Percentiles rank a stretch among this genome's conserved stretches.
Evolutionary conservation across 2,329 filamentous ascomycete genomes (phyloP).

Genomic region (Stachybotrys chartarum): DNA sequence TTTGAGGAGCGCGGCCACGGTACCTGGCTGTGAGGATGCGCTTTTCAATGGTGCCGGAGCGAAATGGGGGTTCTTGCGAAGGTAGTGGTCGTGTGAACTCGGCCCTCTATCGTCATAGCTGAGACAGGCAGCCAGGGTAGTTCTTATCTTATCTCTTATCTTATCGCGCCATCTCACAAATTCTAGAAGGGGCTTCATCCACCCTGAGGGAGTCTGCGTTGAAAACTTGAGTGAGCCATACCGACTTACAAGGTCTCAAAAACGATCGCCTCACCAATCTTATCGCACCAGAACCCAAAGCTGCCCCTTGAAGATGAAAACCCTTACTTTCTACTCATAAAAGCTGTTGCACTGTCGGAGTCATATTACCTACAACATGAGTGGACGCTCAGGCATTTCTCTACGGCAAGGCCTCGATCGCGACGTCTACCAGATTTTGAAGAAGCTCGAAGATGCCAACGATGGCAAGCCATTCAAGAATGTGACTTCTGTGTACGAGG

Average conservation of each 20-base stretch:
- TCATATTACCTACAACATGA: background rate
- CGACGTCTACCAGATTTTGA: slow-evolving; percentile 73
- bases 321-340: no score
- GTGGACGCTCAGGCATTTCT: background rate
- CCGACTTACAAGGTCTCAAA: no score
- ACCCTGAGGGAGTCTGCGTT: no score
- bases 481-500: slow-evolving; percentile 62
- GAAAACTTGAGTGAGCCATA: no score
- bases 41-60: background rate
- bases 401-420: slow-evolving; percentile 43
- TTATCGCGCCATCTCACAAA: background rate
- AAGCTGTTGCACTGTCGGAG: no score
- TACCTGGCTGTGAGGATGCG: background rate
- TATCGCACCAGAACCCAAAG: no score
- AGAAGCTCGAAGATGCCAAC: slow-evolving; percentile 65
- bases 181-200: no score
- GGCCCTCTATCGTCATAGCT: background rate
- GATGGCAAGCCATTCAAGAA: slow-evolving; percentile 41
- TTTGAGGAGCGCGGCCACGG: slow-evolving; percentile 5
- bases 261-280: no score
- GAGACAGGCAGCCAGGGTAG: background rate
- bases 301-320: no score
- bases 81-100: background rate
- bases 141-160: background rate
- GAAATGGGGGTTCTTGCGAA: background rate